These are phyloP conservation scores for Lasiosphaeria ovina DNA, from an alignment of 495 filamentous ascomycete genomes.

Conservation along the genomic window DNA sequence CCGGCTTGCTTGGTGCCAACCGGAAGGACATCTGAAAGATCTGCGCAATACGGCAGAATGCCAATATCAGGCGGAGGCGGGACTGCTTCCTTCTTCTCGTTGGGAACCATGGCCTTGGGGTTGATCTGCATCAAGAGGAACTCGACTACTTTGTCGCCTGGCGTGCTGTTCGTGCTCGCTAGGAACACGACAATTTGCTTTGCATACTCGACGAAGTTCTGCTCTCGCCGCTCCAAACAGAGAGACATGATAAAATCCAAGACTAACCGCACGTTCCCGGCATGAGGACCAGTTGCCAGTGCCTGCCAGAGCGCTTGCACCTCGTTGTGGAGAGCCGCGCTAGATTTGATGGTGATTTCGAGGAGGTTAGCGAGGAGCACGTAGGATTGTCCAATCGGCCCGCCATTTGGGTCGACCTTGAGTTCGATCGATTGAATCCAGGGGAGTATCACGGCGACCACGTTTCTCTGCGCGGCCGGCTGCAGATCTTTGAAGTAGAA, in stretches of 20 bases:
- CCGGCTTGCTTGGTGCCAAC: constrained; percentile 86
- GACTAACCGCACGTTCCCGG: constrained; percentile 91
- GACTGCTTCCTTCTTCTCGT: constrained; percentile 71
- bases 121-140: constrained; percentile 86
- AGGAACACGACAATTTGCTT: constrained; percentile 97
- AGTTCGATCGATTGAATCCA: constrained; percentile 96
- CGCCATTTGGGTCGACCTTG: constrained; percentile 90
- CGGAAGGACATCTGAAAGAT: constrained; percentile 75
- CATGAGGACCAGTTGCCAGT: constrained; percentile 86
- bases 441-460: constrained; percentile 89
- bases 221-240: constrained; percentile 88
- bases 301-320: constrained; percentile 98
- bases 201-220: constrained; percentile 95
- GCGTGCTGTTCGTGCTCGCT: constrained; percentile 76
- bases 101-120: constrained; percentile 83
- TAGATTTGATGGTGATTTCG: constrained; percentile 91
- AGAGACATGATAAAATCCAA: constrained; percentile 93
- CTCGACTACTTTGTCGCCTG: constrained; percentile 86
- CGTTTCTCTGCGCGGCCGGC: constrained; percentile 80
- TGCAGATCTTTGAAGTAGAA: constrained; percentile 83
- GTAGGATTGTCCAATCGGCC: constrained; percentile 85
- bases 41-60: constrained; percentile 82
- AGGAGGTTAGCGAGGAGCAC: constrained; percentile 94
- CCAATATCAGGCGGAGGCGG: constrained; percentile 71
- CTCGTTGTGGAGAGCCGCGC: constrained; percentile 86